These are phyloP conservation scores for Chloris gayana DNA, from an alignment of 176 grass and related monocot genomes.

Conservation along the genomic window DNA sequence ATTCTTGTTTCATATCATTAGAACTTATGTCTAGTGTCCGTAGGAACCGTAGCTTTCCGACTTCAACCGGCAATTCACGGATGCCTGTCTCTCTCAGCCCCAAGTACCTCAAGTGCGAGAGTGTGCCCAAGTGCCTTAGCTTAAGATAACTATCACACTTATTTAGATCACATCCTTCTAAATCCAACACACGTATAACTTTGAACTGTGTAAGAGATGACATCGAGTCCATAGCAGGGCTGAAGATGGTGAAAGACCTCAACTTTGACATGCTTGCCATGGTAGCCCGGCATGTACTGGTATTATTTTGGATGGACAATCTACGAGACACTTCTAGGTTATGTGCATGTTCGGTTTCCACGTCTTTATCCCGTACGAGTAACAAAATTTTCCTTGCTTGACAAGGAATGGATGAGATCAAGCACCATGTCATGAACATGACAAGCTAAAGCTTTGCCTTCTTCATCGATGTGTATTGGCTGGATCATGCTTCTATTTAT, in stretches of 20 bases:
- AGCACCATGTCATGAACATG: not conserved
- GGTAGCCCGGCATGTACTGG: too few relatives aligned
- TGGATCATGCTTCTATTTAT: not conserved
- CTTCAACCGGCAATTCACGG: not conserved
- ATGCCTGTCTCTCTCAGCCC: not conserved
- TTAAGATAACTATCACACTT: not conserved
- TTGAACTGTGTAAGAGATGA: not conserved
- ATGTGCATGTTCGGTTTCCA: not conserved
- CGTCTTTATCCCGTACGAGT: not conserved
- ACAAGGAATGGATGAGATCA: not conserved
- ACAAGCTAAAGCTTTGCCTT: not conserved
- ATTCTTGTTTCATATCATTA: not conserved
- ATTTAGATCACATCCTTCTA: not conserved
- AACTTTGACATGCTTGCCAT: not conserved
- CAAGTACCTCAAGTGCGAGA: slow-evolving; percentile 6
- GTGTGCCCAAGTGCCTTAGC: not conserved
- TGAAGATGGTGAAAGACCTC: not conserved
- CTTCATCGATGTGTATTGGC: fast-evolving
- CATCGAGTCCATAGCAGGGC: not conserved
- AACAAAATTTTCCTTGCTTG: not conserved
- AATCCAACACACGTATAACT: not conserved
- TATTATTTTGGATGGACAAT: not conserved
- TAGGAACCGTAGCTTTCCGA: not conserved
- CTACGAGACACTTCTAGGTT: not conserved
- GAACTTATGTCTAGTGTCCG: not conserved